Base-by-base conservation (phyloP, 1,139 yeast genomes). In the Candida sp. region DNA sequence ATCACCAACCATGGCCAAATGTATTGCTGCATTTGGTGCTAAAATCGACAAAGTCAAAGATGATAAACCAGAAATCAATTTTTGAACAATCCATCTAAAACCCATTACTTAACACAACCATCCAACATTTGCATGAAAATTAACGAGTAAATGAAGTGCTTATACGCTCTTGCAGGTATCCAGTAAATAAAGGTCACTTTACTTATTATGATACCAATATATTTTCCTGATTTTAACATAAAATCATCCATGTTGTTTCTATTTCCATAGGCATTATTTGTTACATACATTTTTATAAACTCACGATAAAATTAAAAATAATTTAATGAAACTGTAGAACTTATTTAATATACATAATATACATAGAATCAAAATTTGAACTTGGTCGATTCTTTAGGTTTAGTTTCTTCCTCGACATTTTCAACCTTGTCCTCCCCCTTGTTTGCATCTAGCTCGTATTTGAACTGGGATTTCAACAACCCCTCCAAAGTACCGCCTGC, bases 1-100 rank as follows among this genome's bases (percentile, higher is more conserved):
- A 45, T 87, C 96, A 42, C 89, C 90, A 54, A 87, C 96, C 35
- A 87, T 88, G 96, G 95, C 96, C 43, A 84, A 79, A 70, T 85
- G 95, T 76, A 77, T 82, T 49, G 70, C 82, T 43, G 68, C 84
- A 44, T 82, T 82, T 59, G 88, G 88, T 47, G 78, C 84, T 47
- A 77, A 79, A 66, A 72, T 81, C 52, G 87, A 81, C 51, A 82
- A 82, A 63, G 63, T 72, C 44, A 62, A 62, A 47, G 85, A 81
- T 60, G 77, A 77, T 49, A 73, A 63, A 52, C 78, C 78, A 43
- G 66, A 60, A 45, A 59, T 69, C 48, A 64, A 64, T 54, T 64
- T 68, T 54, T 64, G 49, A 36, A 12, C 15, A 33, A 32, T n/a
- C 11, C 19, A 11, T 12, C 19, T 12, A 32, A n/a, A 27, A 27